Evolutionary conservation across 176 grass and related monocot genomes (phyloP).

Genomic region (Guadua angustifolia): DNA sequence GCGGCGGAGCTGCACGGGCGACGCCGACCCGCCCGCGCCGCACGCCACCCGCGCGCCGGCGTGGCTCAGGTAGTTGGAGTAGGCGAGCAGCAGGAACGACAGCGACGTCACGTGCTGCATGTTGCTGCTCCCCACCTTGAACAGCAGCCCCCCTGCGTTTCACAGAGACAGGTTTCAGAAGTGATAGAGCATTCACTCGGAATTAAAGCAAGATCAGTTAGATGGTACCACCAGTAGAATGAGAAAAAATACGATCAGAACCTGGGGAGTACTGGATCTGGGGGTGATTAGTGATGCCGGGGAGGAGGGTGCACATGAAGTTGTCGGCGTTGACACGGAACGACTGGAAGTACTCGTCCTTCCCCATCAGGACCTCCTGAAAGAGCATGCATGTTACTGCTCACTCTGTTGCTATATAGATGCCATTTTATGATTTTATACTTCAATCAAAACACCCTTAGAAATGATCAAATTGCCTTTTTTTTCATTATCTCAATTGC

Average conservation of each 20-base stretch:
- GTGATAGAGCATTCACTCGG: not conserved
- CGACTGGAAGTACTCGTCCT: constrained; percentile 61
- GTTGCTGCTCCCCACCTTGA: constrained; percentile 74
- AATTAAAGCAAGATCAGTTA: not conserved
- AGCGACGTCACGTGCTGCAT: constrained; percentile 88
- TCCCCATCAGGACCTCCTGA: constrained; percentile 89
- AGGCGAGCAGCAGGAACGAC: constrained; percentile 76
- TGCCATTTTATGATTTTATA: no score
- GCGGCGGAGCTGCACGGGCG: constrained; percentile 56
- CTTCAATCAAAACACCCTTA: no score
- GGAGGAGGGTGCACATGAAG: constrained; percentile 61
- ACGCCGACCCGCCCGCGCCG: constrained; percentile 44
- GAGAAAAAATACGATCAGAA: not conserved
- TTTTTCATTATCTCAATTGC: no score
- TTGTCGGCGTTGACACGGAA: constrained; percentile 53
- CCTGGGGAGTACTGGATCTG: constrained; percentile 61
- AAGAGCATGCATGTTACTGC: not conserved
- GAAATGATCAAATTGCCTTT: no score
- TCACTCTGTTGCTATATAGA: no score
- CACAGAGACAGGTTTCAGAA: not conserved
- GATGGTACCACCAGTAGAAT: not conserved
- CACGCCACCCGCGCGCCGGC: constrained; percentile 63
- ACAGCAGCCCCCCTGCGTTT: constrained; percentile 62
- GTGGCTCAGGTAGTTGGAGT: constrained; percentile 82
- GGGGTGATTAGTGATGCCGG: constrained; percentile 56